Evolutionary conservation across 2,329 filamentous ascomycete genomes (phyloP).

Genomic region (Fonsecaea nubica): DNA sequence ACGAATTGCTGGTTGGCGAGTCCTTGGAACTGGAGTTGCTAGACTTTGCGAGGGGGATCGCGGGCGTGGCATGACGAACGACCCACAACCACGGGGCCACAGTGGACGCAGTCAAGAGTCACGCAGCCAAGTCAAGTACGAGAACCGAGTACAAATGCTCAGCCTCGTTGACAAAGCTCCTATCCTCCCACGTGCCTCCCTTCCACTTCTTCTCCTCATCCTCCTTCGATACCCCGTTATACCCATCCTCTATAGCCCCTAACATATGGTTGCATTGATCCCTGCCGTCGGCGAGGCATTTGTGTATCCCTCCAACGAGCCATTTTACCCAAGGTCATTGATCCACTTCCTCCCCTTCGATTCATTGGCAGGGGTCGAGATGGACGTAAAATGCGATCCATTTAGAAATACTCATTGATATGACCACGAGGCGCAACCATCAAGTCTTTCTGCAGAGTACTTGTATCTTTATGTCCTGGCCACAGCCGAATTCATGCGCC

Average conservation of each 20-base stretch:
- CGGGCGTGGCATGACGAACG: constrained; percentile 2
- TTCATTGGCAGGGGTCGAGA: neutral
- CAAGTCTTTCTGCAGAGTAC: too few species aligned
- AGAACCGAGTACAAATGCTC: neutral
- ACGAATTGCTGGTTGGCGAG: too few species aligned
- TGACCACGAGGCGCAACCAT: too few species aligned
- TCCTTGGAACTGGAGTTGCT: too few species aligned
- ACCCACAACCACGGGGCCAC: too few species aligned
- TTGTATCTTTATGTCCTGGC: neutral
- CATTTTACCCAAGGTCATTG: neutral
- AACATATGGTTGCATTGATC: neutral
- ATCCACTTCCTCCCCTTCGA: neutral
- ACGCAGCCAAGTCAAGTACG: too few species aligned
- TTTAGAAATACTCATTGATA: neutral
- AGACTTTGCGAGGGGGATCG: neutral
- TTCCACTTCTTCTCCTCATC: too few species aligned
- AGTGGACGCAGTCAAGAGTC: too few species aligned
- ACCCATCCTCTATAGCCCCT: neutral
- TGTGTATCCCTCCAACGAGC: neutral
- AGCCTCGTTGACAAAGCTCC: neutral
- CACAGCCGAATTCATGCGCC: constrained; percentile 20
- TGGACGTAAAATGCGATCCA: neutral
- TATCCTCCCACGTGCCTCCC: too few species aligned
- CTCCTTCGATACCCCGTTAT: neutral
- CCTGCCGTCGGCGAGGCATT: neutral